Conservation (phyloP, 371 early-diverging fungal genomes). For the Batkoa obscura region DNA sequence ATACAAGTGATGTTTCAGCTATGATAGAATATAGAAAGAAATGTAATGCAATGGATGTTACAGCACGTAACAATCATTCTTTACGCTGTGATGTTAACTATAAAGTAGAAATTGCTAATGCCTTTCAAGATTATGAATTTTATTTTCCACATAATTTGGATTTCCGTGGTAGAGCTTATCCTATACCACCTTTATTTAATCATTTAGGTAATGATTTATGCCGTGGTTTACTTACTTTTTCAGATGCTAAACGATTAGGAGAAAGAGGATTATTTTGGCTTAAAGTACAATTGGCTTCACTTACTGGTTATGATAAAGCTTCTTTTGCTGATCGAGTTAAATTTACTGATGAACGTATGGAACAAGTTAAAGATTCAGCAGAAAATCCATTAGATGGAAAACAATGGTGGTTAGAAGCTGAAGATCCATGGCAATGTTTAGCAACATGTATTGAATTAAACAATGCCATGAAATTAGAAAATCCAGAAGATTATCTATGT, state of each 20-base stretch:
- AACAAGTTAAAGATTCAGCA: conserved; percentile 66
- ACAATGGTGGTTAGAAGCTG: conserved; percentile 83
- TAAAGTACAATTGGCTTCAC: conserved; percentile 87
- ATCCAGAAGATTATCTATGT: conserved; percentile 50
- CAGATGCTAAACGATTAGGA: conserved; percentile 70
- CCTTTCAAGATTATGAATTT: conserved; percentile 73
- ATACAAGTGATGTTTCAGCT: conserved; percentile 35
- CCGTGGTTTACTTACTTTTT: conserved; percentile 77
- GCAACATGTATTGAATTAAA: conserved; percentile 78
- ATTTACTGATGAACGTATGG: conserved; percentile 50
- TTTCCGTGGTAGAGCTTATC: conserved; percentile 96
- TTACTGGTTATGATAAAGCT: conserved; percentile 82
- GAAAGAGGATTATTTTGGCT: conserved; percentile 76
- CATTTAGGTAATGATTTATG: conserved; percentile 93
- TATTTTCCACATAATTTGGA: conserved; percentile 96
- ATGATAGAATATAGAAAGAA: too few species aligned
- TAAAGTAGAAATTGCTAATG: conserved; percentile 86
- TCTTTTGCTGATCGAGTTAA: conserved; percentile 68
- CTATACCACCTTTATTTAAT: conserved; percentile 87
- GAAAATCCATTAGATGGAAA: conserved; percentile 52
- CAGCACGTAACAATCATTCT: conserved; percentile 57
- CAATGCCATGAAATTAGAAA: conserved; percentile 48
- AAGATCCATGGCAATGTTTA: conserved; percentile 87
- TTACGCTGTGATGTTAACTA: conserved; percentile 84
- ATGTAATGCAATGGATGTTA: conserved; percentile 15